These are phyloP conservation scores for Cyclostephanos tholiformis DNA, from an alignment of 108 stramenopile genomes.

Conservation along the genomic window DNA sequence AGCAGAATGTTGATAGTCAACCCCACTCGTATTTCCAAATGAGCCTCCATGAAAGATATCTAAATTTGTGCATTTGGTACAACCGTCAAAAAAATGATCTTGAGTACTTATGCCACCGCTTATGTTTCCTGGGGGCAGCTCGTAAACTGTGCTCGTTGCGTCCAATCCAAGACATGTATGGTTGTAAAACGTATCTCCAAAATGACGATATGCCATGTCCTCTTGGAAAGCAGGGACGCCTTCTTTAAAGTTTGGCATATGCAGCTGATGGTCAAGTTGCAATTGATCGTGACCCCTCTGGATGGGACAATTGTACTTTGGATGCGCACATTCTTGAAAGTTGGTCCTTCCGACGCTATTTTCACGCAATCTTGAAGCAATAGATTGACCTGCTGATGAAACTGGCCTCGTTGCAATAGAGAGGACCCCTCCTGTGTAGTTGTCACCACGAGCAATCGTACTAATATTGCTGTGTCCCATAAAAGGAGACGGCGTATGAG, in stretches of 20 bases:
- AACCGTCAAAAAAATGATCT: background rate
- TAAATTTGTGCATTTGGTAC: background rate
- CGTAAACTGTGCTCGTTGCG: background rate
- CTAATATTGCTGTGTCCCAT: background rate
- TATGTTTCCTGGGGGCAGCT: background rate
- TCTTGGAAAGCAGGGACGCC: background rate
- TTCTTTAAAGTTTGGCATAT: background rate
- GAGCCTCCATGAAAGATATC: background rate
- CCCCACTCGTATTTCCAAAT: constrained; percentile 7
- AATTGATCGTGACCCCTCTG: background rate
- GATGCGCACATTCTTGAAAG: background rate
- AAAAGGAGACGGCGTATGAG: background rate
- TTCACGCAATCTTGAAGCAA: background rate
- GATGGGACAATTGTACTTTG: background rate
- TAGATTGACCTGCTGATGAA: constrained; percentile 3
- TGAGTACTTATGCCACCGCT: background rate
- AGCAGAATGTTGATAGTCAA: background rate
- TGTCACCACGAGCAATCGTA: background rate
- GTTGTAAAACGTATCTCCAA: constrained; percentile 7
- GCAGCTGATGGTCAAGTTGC: constrained; percentile 2
- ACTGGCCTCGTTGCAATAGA: background rate
- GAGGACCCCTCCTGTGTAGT: constrained; percentile 1
- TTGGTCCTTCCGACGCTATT: background rate
- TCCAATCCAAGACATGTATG: constrained; percentile 8
- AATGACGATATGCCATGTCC: background rate